A percentile compares a stretch with the other conserved stretches of the same genome.
phyloP scores from a whole-genome alignment of 2,329 filamentous ascomycete genomes.

The Teratosphaeriaceae sp. region DNA sequence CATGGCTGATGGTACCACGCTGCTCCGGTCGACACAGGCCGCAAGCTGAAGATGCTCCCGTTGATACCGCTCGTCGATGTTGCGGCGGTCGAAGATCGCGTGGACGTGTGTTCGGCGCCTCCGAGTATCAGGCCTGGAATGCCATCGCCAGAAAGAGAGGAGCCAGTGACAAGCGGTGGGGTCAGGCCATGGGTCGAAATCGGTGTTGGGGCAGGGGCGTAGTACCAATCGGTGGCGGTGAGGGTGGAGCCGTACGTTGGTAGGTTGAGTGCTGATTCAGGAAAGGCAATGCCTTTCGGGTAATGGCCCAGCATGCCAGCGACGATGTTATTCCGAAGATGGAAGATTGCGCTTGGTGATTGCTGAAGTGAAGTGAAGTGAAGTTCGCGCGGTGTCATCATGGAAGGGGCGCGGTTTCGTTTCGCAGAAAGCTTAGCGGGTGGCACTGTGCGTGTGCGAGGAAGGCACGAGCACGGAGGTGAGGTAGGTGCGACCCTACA shows the following conservation, averaged over 20 bases:
- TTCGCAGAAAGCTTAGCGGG: too few species aligned
- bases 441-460: not conserved
- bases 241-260: not conserved
- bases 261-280: not conserved
- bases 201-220: not conserved
- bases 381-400: too few species aligned
- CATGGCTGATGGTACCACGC: constrained; percentile 6
- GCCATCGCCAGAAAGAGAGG: not conserved
- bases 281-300: not conserved
- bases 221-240: not conserved
- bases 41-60: not conserved
- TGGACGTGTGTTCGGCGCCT: too few species aligned
- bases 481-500: not conserved
- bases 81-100: too few species aligned
- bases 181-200: not conserved
- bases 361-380: too few species aligned
- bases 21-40: not conserved
- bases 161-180: not conserved
- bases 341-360: too few species aligned
- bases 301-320: too few species aligned
- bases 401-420: too few species aligned
- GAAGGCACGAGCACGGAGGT: not conserved
- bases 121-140: not conserved
- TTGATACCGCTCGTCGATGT: not conserved
- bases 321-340: too few species aligned